These are phyloP conservation scores for Stentor coeruleus DNA, from an alignment of 73 alveolate genomes.

Conservation along the genomic window DNA sequence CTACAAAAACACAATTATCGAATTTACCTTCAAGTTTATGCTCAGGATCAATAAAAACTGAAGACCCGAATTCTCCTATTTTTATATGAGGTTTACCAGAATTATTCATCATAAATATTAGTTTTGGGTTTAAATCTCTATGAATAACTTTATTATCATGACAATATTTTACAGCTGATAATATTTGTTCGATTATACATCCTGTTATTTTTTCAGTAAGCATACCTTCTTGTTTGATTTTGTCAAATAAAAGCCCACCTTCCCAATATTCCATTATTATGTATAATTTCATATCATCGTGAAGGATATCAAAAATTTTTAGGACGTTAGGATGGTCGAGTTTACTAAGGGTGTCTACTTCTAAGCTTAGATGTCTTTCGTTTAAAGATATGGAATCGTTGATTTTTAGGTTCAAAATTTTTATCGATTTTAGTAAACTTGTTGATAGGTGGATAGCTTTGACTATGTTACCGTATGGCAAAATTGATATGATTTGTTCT, in stretches of 20 bases:
- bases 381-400: not conserved
- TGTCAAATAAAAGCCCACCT: slow-evolving; percentile 31
- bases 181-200: not conserved
- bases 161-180: not conserved
- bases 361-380: not conserved
- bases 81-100: not conserved
- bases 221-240: too few species aligned
- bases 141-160: not conserved
- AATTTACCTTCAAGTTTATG: too few species aligned
- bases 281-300: not conserved
- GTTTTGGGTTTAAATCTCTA: not conserved
- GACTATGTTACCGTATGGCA: not conserved
- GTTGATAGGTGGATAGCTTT: not conserved
- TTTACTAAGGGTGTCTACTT: too few species aligned
- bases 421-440: not conserved
- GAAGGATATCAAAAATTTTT: not conserved
- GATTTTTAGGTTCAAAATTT: not conserved
- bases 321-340: not conserved
- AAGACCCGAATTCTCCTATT: too few species aligned
- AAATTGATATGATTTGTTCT: too few species aligned
- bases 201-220: not conserved
- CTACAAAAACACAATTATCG: too few species aligned
- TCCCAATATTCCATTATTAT: not conserved
- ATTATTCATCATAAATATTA: slow-evolving; percentile 5
- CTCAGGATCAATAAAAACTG: too few species aligned